These are phyloP conservation scores for Neurospora sp. DNA, from an alignment of 495 filamentous ascomycete species.

Conservation along the genomic window DNA sequence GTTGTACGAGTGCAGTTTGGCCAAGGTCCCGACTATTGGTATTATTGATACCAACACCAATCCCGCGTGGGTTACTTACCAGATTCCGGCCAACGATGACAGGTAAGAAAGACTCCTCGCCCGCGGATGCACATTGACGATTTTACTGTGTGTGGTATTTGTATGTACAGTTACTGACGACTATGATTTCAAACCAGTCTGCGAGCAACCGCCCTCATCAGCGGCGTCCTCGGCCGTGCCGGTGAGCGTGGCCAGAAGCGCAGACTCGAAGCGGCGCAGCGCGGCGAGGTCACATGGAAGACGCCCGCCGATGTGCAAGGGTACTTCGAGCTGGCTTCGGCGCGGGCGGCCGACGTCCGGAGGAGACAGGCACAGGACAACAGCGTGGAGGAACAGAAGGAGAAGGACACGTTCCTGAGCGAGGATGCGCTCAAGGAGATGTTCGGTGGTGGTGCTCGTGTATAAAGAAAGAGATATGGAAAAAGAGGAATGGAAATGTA, in stretches of 20 bases:
- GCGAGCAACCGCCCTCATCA: conserved; percentile 69
- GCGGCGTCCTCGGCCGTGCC: conserved; percentile 73
- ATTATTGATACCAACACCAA: conserved; percentile 90
- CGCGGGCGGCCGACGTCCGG: not conserved
- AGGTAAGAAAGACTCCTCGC: conserved; percentile 36
- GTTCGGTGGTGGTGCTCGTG: not conserved
- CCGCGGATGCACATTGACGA: not conserved
- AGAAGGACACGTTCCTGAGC: not conserved
- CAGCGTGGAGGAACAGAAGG: not conserved
- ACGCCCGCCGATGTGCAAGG: conserved; percentile 30
- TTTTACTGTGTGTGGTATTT: not conserved
- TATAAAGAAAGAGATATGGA: not conserved
- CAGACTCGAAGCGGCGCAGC: conserved; percentile 49
- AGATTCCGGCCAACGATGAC: conserved; percentile 95
- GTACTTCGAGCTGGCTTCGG: conserved; percentile 11
- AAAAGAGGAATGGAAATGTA: not conserved
- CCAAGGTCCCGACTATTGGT: conserved; percentile 87
- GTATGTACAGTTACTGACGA: not conserved
- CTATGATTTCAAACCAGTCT: conserved; percentile 42
- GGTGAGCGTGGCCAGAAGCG: conserved; percentile 64
- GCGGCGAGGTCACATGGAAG: conserved; percentile 48
- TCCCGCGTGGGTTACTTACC: conserved; percentile 91
- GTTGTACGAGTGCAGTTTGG: conserved; percentile 80
- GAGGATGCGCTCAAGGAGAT: not conserved
- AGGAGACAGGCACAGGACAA: not conserved